phyloP scores from a whole-genome alignment of 2,329 filamentous ascomycete genomes.

The Microcyclospora pomicola region DNA sequence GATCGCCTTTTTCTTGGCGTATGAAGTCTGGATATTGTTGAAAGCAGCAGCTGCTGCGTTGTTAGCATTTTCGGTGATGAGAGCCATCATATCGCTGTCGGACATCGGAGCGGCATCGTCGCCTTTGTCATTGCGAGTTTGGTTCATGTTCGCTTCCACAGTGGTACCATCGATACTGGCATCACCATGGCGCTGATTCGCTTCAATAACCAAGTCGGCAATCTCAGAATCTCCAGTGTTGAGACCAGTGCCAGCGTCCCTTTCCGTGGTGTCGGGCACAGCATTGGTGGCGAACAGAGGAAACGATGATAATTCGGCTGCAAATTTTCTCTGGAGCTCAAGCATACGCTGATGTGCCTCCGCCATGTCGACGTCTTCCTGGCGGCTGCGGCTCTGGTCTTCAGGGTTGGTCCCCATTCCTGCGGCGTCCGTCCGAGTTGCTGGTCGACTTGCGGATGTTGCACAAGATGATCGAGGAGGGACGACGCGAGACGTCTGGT shows the following conservation, averaged over 20 bases:
- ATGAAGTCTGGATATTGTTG: slow-evolving; percentile 1
- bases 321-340: not conserved
- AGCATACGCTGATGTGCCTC: not conserved
- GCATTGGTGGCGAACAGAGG: not conserved
- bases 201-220: not conserved
- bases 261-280: not conserved
- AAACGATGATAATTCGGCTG: not conserved
- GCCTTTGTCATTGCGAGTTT: not conserved
- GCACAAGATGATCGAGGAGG: not conserved
- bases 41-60: slow-evolving; percentile 2
- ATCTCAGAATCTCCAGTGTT: not conserved
- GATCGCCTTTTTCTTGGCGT: slow-evolving; percentile 5
- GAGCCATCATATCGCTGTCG: not conserved
- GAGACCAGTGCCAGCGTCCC: not conserved
- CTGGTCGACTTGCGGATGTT: too few relatives aligned
- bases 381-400: too few relatives aligned
- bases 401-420: too few relatives aligned
- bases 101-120: not conserved
- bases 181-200: not conserved
- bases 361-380: too few relatives aligned
- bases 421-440: too few relatives aligned
- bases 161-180: not conserved
- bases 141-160: not conserved
- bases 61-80: not conserved
- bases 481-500: not conserved